Conservation (phyloP, 2,329 filamentous ascomycete genomes). For the Lasiodiplodia citricola region DNA sequence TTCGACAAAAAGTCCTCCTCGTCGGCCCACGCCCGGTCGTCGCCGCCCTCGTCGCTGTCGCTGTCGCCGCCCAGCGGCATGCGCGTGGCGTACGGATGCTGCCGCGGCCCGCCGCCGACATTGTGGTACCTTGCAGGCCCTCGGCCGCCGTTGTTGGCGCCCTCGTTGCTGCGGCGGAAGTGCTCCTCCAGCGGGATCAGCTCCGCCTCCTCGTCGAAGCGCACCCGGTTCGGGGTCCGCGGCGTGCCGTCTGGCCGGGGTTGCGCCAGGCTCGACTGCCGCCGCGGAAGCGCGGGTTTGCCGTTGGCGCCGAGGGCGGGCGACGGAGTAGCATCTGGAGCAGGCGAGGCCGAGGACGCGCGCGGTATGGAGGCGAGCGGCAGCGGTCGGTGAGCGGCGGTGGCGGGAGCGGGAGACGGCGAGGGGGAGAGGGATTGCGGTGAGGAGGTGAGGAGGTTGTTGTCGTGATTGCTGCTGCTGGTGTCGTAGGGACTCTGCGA, state of each 20-base stretch:
- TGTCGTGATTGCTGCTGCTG: background rate
- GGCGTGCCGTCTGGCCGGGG: constrained; percentile 58
- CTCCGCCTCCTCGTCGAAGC: constrained; percentile 63
- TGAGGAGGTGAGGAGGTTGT: background rate
- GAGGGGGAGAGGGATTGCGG: constrained; percentile 2
- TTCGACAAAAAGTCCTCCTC: constrained; percentile 65
- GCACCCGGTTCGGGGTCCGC: constrained; percentile 73
- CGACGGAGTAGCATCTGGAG: constrained; percentile 32
- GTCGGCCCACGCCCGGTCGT: constrained; percentile 53
- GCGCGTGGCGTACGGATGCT: constrained; percentile 25
- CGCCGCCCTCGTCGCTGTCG: constrained; percentile 36
- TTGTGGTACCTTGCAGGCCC: background rate
- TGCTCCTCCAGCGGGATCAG: constrained; percentile 31
- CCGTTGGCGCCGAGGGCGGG: constrained; percentile 9
- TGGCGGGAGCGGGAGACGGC: constrained; percentile 5
- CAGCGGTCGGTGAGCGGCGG: background rate
- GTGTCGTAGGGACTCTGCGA: background rate
- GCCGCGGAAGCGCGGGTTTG: constrained; percentile 33
- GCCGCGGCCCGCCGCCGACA: constrained; percentile 1
- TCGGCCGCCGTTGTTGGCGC: constrained; percentile 3
- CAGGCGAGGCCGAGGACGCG: constrained; percentile 10
- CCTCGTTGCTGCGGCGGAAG: background rate
- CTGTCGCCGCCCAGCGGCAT: constrained; percentile 5
- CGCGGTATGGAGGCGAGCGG: constrained; percentile 11
- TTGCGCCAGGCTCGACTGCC: constrained; percentile 54